Evolutionary conservation across 495 filamentous ascomycete species (phyloP), one percentile per base, ranked within the genome.

Genomic region (Monascus purpureus): DNA sequence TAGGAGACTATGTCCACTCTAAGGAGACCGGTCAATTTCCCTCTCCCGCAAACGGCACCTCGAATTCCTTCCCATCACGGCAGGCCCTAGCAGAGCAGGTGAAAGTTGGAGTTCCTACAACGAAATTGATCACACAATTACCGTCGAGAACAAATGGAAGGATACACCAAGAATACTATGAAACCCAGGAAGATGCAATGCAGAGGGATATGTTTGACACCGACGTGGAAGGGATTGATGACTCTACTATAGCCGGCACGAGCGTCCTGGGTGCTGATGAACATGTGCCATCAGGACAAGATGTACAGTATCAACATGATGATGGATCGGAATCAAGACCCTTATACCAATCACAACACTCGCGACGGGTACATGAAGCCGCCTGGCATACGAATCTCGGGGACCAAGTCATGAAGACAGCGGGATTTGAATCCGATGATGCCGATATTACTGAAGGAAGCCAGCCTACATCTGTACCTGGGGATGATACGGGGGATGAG

Each of bases 221-320:
- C 0, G 61, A 65, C 33, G 57, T 62, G 6, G 61, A 65, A 29
- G 59, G 49, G 3, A 43, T 59, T 4, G 61, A 65, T 46, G 61
- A 65, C 41, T 63, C 61, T 6, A 65, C 61, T 6, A 49, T 65
- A 33, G 55, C 54, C 1, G 57, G 49, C 8, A 62, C 54, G 6
- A 65, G 61, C 38, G 40, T 62, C 6, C 44, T 47, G 6, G 57
- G 50, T 8, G 38, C 34, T 33, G 57, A 61, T 28, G 59, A 63
- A 18, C 54, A 47, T 28, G 34, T 38, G 24, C 33, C 40, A n/a
- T 41, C 44, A n/a, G 41, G 44, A 15, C 25, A 23, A 1, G 40
- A 45, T 35, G 37, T 35, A 24, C 42, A 34, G 17, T 41, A 42
- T 9, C 20, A 22, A 9, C 20, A 22, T 5, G 9, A 9, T 9